These are phyloP conservation scores for Phoma herbarum DNA, from an alignment of 2,329 filamentous ascomycete species.

Conservation along the genomic window DNA sequence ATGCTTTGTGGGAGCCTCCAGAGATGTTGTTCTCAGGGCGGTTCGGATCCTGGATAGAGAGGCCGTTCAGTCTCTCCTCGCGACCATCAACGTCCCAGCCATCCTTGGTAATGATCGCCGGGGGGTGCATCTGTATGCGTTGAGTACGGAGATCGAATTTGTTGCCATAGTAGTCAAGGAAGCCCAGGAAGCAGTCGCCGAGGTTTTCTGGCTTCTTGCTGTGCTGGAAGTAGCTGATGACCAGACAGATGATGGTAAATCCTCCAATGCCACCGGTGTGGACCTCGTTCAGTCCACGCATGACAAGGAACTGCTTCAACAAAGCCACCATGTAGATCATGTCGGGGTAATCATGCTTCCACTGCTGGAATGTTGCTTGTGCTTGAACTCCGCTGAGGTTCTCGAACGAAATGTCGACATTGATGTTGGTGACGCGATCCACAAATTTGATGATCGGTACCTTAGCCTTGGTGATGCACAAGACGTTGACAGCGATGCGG, in stretches of 20 bases:
- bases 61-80: conserved; percentile 59
- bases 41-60: conserved; percentile 94
- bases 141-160: conserved; percentile 74
- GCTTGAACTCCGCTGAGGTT: conserved; percentile 84
- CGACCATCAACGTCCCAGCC: conserved; percentile 42
- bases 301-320: conserved; percentile 90
- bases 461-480: conserved; percentile 75
- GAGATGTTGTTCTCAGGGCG: conserved; percentile 86
- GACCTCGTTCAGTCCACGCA: conserved; percentile 91
- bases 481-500: conserved; percentile 68
- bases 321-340: conserved; percentile 88
- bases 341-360: conserved; percentile 80
- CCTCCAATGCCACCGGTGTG: conserved; percentile 90
- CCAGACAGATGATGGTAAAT: conserved; percentile 92
- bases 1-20: conserved; percentile 78
- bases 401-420: conserved; percentile 94
- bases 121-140: conserved; percentile 77
- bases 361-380: conserved; percentile 79
- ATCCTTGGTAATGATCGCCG: conserved; percentile 75
- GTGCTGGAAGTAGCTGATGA: conserved; percentile 85
- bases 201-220: conserved; percentile 66
- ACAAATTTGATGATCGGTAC: conserved; percentile 94
- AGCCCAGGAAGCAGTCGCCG: conserved; percentile 83
- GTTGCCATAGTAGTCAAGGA: conserved; percentile 89
- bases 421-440: conserved; percentile 78